phyloP scores from a whole-genome alignment of 768 basidiomycete species.

The Pleurotus djamor region DNA sequence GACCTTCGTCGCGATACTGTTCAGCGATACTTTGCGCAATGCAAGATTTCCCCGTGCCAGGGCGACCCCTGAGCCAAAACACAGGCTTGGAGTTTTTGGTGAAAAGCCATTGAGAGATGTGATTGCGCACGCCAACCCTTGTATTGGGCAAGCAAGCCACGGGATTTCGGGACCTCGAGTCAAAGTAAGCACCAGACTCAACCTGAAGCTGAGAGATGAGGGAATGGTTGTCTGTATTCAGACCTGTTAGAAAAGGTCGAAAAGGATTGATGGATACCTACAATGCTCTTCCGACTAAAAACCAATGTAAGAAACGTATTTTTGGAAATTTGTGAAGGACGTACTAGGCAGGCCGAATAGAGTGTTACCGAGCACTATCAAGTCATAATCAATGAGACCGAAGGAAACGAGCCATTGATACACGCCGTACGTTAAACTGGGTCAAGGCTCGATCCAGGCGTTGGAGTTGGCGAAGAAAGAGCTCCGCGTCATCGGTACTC shows the following conservation, averaged over 20 bases:
- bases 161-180: background rate
- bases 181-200: background rate
- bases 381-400: background rate
- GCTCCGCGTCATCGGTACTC: slow-evolving; percentile 1
- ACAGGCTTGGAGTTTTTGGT: background rate
- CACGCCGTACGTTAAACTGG: background rate
- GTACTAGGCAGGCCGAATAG: background rate
- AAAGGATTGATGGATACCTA: background rate
- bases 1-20: slow-evolving; percentile 7
- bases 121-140: background rate
- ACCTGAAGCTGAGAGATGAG: background rate
- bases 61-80: slow-evolving; percentile 15
- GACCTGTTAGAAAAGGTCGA: background rate
- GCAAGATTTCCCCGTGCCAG: slow-evolving; percentile 18
- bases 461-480: background rate
- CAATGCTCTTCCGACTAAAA: too few species aligned
- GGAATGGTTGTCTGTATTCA: background rate
- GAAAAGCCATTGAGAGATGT: slow-evolving; percentile 9
- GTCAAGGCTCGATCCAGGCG: background rate
- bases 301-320: too few species aligned
- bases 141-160: background rate
- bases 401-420: background rate
- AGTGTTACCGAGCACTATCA: background rate
- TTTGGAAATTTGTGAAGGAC: too few species aligned
- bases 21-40: slow-evolving; percentile 17